Base-by-base conservation (phyloP, 495 filamentous ascomycete species). In the Amphirosellinia nigrospora region DNA sequence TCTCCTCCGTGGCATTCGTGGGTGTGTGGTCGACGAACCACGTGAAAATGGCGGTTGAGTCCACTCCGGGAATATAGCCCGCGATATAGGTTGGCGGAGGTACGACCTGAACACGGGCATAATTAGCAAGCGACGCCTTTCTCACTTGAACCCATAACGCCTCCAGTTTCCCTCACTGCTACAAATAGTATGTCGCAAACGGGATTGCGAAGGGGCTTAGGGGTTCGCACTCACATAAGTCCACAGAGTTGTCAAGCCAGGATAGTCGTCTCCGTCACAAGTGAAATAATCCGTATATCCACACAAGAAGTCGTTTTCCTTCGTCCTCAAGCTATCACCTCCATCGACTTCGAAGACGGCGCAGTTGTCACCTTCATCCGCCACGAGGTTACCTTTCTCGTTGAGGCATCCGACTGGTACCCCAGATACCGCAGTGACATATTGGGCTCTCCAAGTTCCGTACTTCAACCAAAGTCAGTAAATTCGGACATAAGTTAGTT, bases 11-110 rank as follows among this genome's bases (percentile, higher is more conserved):
- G 21, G 46, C n/a, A 7, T 50, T 50, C 46, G n/a, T 26, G n/a
- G 46, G 46, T n/a, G 46, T 50, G 26, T 50, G 46, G 46, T 50
- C 46, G 19, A 50, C 46, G n/a, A 50, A 50, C 46, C 46, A 50
- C 21, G 46, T 50, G 46, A 50, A 50, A 50, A 50, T 23, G n/a
- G 46, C n/a, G 7, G 46, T 50, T 21, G 46, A 50, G n/a, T 50
- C 46, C n/a, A 26, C 46, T 26, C n/a, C n/a, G 21, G 46, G 46
- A 7, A 50, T 26, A 50, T 50, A 50, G n/a, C 46, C 46, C 46
- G 46, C 4, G 46, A 50, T 50, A 26, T 50, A 50, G 26, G 46
- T 50, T 50, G 46, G 46, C n/a, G 46, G 46, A 26, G 46, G 46
- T 8, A 26, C 4, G 46, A 26, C n/a, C 46, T 50, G 0, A 1